Percentiles rank a stretch among this genome's conserved stretches.
phyloP scores from a whole-genome alignment of 2,329 filamentous ascomycete genomes.

The Helotiales sp. region DNA sequence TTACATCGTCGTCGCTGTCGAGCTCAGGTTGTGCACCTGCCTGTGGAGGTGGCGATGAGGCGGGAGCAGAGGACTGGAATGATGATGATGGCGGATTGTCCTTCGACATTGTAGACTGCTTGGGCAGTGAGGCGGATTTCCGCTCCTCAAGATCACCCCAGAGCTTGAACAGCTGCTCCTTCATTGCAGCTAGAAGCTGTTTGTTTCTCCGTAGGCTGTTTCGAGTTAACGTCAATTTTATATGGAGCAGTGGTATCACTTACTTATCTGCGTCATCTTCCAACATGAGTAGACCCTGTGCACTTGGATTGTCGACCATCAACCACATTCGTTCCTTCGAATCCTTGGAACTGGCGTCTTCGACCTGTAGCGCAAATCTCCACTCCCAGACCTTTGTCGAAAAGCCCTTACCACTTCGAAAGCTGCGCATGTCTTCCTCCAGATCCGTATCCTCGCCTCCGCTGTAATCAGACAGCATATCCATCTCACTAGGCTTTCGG shows the following conservation, averaged over 20 bases:
- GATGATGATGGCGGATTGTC: conserved; percentile 14
- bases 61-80: conserved; percentile 2
- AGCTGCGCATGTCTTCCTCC: conserved; percentile 23
- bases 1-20: conserved; percentile 29
- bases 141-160: conserved; percentile 86
- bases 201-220: conserved; percentile 56
- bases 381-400: conserved; percentile 65
- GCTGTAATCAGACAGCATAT: conserved; percentile 47
- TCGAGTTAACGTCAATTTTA: conserved; percentile 14
- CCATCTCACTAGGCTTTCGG: conserved; percentile 47
- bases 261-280: conserved; percentile 51
- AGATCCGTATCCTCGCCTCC: conserved; percentile 32
- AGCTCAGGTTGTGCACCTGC: conserved; percentile 27
- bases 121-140: conserved; percentile 46
- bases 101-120: neutral
- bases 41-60: conserved; percentile 6
- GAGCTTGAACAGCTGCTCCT: conserved; percentile 71
- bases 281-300: conserved; percentile 55
- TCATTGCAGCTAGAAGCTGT: conserved; percentile 51
- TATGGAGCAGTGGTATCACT: conserved; percentile 31
- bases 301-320: conserved; percentile 62
- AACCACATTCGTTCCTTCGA: conserved; percentile 59
- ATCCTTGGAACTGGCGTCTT: conserved; percentile 56
- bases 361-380: conserved; percentile 77
- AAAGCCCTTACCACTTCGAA: conserved; percentile 23